Evolutionary conservation across 768 basidiomycete genomes (phyloP), one percentile per base, ranked within the genome.

Genomic region (Rubroboletus pulcherrimus): DNA sequence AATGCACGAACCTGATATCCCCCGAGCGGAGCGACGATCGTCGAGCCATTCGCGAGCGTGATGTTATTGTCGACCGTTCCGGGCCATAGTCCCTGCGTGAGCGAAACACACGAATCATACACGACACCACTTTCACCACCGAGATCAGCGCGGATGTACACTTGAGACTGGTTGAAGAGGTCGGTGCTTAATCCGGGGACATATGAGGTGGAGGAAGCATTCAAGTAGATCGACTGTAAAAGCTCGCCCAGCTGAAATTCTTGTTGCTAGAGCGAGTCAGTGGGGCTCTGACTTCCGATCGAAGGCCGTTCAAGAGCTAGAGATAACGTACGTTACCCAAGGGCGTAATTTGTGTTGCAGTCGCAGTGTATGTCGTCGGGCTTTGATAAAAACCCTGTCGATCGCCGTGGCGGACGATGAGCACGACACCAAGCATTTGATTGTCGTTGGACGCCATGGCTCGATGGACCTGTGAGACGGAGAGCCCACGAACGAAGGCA

Each of bases 41-140:
- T 78, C 3, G 84, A 77, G 2, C 85, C 83, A 63, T 91, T 86
- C 1, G 88, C 84, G n/a, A 91, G 74, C 0, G 79, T 81, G 14
- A 75, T 81, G 19, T 73, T 80, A 47, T 78, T 79, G 24, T 66
- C 60, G 14, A 59, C 29, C 5, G 77, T 81, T 3, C 73, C 69
- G 3, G 87, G 88, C 72, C 79, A 86, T 42, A 91, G 65, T 12
- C 88, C 89, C 66, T 91, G 89, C 10, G 85, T 69, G 49, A 90
- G 69, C 0, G 89, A 85, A 26, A 81, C 71, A 10, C 87, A 84
- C 5, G 85, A 84, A 61, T 88, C 82, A 57, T 77, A 77, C 41
- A 85, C 83, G n/a, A 86, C 84, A 35, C 77, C 81, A 17, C 78
- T 81, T 70, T 91, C 88, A 17, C 82, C 86, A 7, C 85, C 85